A percentile compares a stretch with the other conserved stretches of the same genome.
Conservation (phyloP, 1,284 basidiomycete genomes). For the Mycosarcoma mackinlayi region DNA sequence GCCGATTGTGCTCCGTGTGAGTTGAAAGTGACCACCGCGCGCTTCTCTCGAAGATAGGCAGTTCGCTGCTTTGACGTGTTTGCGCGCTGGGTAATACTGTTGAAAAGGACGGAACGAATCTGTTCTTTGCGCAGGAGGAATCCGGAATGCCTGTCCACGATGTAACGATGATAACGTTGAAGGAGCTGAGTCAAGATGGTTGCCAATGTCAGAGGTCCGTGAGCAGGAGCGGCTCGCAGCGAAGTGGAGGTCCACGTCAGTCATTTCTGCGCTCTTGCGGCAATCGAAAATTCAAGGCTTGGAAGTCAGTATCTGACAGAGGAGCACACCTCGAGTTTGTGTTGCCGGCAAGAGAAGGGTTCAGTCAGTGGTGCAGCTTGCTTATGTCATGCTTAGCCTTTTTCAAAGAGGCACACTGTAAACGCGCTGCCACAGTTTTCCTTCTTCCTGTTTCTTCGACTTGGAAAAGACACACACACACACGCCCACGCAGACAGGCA, state of each 20-base stretch:
- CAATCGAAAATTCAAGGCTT: not conserved
- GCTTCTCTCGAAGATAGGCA: no score
- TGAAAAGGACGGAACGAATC: no score
- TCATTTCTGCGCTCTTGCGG: not conserved
- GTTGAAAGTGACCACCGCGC: no score
- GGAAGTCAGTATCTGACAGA: not conserved
- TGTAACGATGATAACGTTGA: not conserved
- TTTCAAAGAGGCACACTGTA: no score
- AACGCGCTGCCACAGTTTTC: constrained; percentile 22
- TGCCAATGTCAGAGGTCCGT: not conserved
- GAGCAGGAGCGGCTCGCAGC: constrained; percentile 1
- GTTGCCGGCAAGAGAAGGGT: no score
- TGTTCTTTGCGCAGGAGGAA: no score
- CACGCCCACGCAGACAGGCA: not conserved
- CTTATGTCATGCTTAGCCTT: constrained; percentile 25
- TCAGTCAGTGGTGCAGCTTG: not conserved
- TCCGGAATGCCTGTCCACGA: no score
- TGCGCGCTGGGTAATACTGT: no score
- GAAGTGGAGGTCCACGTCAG: constrained; percentile 41
- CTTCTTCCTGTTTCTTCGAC: constrained; percentile 34
- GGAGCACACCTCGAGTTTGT: not conserved
- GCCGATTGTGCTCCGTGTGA: not conserved
- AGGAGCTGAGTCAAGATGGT: not conserved
- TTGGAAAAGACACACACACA: not conserved
- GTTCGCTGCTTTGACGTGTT: no score